These are phyloP conservation scores for Plectosphaerella plurivora DNA, from an alignment of 2,329 filamentous ascomycete species.

Conservation along the genomic window DNA sequence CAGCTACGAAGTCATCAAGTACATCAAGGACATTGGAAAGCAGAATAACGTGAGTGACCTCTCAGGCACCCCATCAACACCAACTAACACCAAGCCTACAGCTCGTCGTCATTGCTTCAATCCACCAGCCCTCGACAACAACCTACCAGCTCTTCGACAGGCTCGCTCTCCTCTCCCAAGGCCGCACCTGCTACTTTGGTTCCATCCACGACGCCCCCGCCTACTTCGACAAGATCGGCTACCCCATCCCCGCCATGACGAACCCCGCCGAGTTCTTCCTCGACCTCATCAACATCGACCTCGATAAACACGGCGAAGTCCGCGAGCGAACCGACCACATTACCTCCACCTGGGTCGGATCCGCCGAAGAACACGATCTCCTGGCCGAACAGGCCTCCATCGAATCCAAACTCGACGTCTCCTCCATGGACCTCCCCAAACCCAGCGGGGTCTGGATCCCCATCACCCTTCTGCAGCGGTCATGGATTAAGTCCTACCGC, in stretches of 20 bases:
- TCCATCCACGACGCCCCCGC: constrained; percentile 48
- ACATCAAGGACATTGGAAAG: constrained; percentile 62
- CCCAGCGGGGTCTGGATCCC: constrained; percentile 48
- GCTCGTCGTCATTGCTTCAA: constrained; percentile 76
- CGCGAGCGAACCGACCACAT: constrained; percentile 16
- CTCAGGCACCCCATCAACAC: background rate
- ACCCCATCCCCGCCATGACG: constrained; percentile 61
- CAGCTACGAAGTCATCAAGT: constrained; percentile 71
- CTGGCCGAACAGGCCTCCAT: background rate
- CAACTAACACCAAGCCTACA: constrained; percentile 20
- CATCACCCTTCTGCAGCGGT: constrained; percentile 67
- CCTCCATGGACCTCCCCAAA: constrained; percentile 19
- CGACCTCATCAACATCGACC: constrained; percentile 75
- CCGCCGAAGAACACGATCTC: constrained; percentile 10
- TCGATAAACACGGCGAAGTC: constrained; percentile 45
- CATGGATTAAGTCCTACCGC: constrained; percentile 78
- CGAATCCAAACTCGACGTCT: constrained; percentile 1
- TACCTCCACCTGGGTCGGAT: constrained; percentile 17
- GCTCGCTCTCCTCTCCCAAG: constrained; percentile 66
- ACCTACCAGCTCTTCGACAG: constrained; percentile 81
- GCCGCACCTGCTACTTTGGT: constrained; percentile 71
- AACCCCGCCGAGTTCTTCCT: constrained; percentile 81
- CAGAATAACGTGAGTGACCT: constrained; percentile 53
- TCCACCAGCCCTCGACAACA: constrained; percentile 78
- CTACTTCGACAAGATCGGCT: constrained; percentile 61